Evolutionary conservation across 441 rosid species (phyloP).

Genomic region (Populus hybrid): DNA sequence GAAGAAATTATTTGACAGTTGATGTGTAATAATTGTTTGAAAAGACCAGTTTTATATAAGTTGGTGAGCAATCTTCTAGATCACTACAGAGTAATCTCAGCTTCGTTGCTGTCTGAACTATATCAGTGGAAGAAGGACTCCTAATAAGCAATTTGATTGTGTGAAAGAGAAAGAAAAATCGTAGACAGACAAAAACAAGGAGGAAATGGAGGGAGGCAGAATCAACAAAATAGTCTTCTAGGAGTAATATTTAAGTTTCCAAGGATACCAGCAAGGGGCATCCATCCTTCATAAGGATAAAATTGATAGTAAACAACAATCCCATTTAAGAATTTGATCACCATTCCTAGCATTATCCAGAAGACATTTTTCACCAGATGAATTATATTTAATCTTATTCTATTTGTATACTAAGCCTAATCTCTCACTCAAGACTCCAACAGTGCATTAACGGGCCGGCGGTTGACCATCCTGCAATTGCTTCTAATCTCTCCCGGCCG

Average conservation of each 20-base stretch:
- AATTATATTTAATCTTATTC: not conserved
- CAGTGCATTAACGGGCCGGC: constrained; percentile 25
- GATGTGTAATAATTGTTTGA: not conserved
- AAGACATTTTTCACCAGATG: not conserved
- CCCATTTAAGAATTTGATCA: not conserved
- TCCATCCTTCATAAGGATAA: not conserved
- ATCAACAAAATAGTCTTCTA: not conserved
- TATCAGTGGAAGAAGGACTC: too few species aligned
- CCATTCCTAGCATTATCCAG: not conserved
- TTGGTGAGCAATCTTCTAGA: too few species aligned
- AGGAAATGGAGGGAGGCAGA: not conserved
- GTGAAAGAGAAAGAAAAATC: too few species aligned
- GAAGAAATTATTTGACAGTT: not conserved
- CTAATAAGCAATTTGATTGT: too few species aligned
- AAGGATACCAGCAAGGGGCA: not conserved
- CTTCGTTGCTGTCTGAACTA: not conserved
- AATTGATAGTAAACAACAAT: not conserved
- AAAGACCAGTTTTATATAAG: not conserved
- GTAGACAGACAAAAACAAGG: not conserved
- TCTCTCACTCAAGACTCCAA: constrained; percentile 25
- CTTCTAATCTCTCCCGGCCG: constrained; percentile 67
- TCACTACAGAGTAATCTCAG: too few species aligned
- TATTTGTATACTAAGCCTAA: not conserved
- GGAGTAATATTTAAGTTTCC: not conserved
- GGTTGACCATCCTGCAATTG: constrained; percentile 66